Conservation (phyloP, 2,329 filamentous ascomycete genomes). For the Trichocomaceae sp. region DNA sequence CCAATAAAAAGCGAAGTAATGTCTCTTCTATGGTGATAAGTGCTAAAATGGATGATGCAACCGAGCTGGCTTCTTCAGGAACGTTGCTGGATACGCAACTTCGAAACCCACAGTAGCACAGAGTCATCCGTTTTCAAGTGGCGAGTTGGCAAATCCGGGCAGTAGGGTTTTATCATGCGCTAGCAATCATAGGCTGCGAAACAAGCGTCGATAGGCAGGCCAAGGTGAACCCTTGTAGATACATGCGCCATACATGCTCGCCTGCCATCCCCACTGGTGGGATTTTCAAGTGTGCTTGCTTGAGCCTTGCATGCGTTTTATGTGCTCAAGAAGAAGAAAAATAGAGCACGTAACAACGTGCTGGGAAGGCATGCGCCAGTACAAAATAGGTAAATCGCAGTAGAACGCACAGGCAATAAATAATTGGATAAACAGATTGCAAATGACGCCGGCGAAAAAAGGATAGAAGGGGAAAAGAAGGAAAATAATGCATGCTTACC, state of each 20-base stretch:
- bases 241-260: slow-evolving; percentile 2
- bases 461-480: slow-evolving; percentile 4
- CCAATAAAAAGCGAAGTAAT: not conserved
- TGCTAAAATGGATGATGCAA: not conserved
- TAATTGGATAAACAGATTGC: not conserved
- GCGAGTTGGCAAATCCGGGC: slow-evolving; percentile 2
- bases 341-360: slow-evolving; percentile 1
- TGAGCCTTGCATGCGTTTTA: not conserved
- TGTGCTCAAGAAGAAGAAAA: slow-evolving; percentile 1
- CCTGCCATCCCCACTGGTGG: slow-evolving; percentile 1
- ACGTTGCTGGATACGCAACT: not conserved
- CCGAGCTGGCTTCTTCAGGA: slow-evolving; percentile 1
- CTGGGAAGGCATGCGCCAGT: not conserved
- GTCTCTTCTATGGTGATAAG: not conserved
- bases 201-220: not conserved
- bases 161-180: not conserved
- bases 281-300: not conserved
- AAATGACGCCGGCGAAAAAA: slow-evolving; percentile 6
- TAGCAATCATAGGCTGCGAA: not conserved
- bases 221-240: not conserved
- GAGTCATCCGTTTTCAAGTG: not conserved
- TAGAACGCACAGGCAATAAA: not conserved
- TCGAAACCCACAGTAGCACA: not conserved
- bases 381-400: slow-evolving; percentile 3
- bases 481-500: slow-evolving; percentile 11